Evolutionary conservation across 768 basidiomycete genomes (phyloP), one percentile per base, ranked within the genome.

Genomic region (Xerocomellus dryophilus): DNA sequence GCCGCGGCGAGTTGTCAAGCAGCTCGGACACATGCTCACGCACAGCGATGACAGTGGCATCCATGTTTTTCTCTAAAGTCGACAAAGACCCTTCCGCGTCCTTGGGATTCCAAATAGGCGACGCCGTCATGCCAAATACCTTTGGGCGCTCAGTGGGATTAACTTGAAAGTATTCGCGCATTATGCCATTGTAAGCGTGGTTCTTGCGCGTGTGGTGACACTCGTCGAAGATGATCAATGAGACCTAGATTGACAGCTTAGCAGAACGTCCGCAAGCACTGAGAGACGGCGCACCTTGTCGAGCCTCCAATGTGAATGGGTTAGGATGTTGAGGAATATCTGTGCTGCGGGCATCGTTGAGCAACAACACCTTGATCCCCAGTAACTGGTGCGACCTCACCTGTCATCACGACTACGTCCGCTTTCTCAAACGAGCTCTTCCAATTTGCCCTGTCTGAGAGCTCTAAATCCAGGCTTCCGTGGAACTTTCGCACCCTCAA

Each of bases 91-190:
- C 79, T 18, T 73, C 68, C 0, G 90, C 83, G 48, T 90, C 80
- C 57, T 81, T 85, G 12, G 82, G 78, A 57, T 90, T 88, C 86
- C 88, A 92, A 23, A 93, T 83, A 0, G 93, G 93, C 17, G 90
- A 93, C 0, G 93, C 93, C 0, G 93, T 95, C 85, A 96, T 88
- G 4, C 93, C 93, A 56, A 95, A 90, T n/a, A 96, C 77, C 66
- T 89, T 92, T 10, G 90, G 89, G n/a, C 86, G 76, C 18, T 73
- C 62, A 2, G 62, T 46, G 25, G 39, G 62, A 38, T 71, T 76
- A 41, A 66, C 74, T 49, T 75, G 75, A 56, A 78, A 83, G 64
- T 84, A 81, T 43, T 83, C 76, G 18, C 74, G 73, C 80, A 85
- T 81, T 51, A 85, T 79, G 18, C 76, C 76, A 47, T 81, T 81